Percentiles rank a stretch among this genome's conserved stretches.
phyloP scores from a whole-genome alignment of 73 alveolate species.

The Tetrahymena elliotti region DNA sequence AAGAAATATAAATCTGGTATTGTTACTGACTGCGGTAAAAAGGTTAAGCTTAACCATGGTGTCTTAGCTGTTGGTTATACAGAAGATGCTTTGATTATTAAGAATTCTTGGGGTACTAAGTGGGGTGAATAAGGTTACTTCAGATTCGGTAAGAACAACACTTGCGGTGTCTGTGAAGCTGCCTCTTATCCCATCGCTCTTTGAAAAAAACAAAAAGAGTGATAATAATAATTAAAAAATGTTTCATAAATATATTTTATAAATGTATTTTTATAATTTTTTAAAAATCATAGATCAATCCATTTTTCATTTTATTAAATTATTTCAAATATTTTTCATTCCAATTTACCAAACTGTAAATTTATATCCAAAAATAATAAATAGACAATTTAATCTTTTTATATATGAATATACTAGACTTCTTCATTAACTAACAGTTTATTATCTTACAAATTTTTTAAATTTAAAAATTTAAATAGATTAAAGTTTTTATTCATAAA shows the following conservation, averaged over 20 bases:
- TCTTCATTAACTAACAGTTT: too few species aligned
- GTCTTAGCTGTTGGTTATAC: constrained; percentile 68
- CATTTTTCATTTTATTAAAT: too few species aligned
- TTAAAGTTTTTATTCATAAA: too few species aligned
- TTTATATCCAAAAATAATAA: too few species aligned
- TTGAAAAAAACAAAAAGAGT: not conserved
- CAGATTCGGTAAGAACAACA: constrained; percentile 11
- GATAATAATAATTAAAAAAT: not conserved
- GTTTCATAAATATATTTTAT: not conserved
- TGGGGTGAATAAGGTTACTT: constrained; percentile 55
- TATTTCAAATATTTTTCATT: too few species aligned
- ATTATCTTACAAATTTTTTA: too few species aligned
- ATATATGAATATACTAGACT: too few species aligned
- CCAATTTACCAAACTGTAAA: too few species aligned
- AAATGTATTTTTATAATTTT: too few species aligned
- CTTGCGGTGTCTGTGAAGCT: constrained; percentile 35
- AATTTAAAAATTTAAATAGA: too few species aligned
- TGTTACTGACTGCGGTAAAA: not conserved
- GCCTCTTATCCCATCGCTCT: constrained; percentile 32
- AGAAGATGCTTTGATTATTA: constrained; percentile 15
- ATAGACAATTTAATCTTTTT: too few species aligned
- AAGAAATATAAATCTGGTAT: not conserved
- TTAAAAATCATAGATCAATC: too few species aligned
- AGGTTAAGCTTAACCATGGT: constrained; percentile 54
- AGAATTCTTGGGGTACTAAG: constrained; percentile 48